Base-by-base conservation (phyloP, 116 monocot species). In the Dioscorea cayenensis region DNA sequence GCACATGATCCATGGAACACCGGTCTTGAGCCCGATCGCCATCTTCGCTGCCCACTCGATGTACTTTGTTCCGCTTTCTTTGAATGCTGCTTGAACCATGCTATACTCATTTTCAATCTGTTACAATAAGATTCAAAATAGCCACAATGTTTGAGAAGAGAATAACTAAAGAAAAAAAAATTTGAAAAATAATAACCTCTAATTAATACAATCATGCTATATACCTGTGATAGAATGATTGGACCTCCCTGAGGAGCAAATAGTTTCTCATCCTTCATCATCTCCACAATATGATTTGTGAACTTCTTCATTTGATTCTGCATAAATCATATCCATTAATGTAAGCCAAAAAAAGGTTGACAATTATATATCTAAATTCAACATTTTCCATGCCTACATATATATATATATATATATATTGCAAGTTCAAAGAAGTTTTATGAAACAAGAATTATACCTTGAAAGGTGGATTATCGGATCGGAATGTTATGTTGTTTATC, bases 1-100 rank as follows among this genome's bases (percentile, higher is more conserved):
- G 89, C 97, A 97, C 97, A 97, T 97, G 19, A 97, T 64, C 97
- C 97, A 97, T n/a, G 97, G 97, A 18, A 97, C 86, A 70, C 88
- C 93, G 1, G 79, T 79, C 0, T 78, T 58, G 6, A 77, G 71
- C 5, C 63, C 66, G 14, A 77, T n/a, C n/a, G 90, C 97, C 83
- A 97, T 77, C 28, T 83, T 67, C 19, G 73, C 86, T 51, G 90
- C 93, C 97, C 97, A 97, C 67, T 89, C 48, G 11, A 93, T 63
- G 64, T 97, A 97, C 20, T 62, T 77, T 0, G 14, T 17, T 0
- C 90, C 97, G 0, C 61, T 76, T 36, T 72, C 69, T 68, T 74
- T 68, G 71, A 71, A 90, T 25, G 84, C 78, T 0, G n/a, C 58
- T 65, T 74, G 72, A 0, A 97, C 77, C 38, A 78, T 88, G 69